phyloP scores from a whole-genome alignment of 2,329 filamentous ascomycete genomes.

The Aspergillus sclerotialis region DNA sequence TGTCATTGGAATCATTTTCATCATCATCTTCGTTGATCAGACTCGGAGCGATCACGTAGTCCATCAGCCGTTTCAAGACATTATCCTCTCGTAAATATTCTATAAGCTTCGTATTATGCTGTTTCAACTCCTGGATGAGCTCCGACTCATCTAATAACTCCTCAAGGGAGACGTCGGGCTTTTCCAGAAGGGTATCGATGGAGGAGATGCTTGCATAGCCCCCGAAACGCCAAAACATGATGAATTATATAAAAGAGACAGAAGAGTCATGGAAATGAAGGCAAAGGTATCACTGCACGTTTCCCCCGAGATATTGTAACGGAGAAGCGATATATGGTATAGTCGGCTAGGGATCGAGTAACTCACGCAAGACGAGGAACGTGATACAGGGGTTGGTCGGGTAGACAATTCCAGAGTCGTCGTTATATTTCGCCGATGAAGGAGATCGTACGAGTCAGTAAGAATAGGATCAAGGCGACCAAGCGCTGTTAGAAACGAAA shows the following conservation, averaged over 20 bases:
- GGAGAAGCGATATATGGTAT: conserved; percentile 20
- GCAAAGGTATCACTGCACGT: conserved; percentile 13
- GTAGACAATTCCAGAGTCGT: background rate
- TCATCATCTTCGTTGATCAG: conserved; percentile 46
- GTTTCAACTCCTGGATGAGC: conserved; percentile 93
- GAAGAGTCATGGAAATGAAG: conserved; percentile 29
- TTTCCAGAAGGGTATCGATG: conserved; percentile 94
- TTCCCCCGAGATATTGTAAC: conserved; percentile 20
- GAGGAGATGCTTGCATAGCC: conserved; percentile 96
- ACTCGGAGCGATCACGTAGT: conserved; percentile 79
- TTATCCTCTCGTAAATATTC: conserved; percentile 87
- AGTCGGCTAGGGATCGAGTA: conserved; percentile 4
- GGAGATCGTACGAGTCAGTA: too few species aligned
- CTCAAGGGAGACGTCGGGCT: conserved; percentile 87
- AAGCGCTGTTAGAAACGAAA: background rate
- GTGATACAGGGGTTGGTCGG: background rate
- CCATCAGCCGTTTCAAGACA: conserved; percentile 75
- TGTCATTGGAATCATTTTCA: conserved; percentile 46
- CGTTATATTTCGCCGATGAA: too few species aligned
- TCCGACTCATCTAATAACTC: conserved; percentile 95
- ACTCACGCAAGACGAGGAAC: background rate
- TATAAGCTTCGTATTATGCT: conserved; percentile 95
- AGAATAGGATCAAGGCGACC: too few species aligned
- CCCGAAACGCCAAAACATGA: conserved; percentile 99
- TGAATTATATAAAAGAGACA: conserved; percentile 42